Conservation (phyloP, 768 basidiomycete genomes). For the Collybia sordida region DNA sequence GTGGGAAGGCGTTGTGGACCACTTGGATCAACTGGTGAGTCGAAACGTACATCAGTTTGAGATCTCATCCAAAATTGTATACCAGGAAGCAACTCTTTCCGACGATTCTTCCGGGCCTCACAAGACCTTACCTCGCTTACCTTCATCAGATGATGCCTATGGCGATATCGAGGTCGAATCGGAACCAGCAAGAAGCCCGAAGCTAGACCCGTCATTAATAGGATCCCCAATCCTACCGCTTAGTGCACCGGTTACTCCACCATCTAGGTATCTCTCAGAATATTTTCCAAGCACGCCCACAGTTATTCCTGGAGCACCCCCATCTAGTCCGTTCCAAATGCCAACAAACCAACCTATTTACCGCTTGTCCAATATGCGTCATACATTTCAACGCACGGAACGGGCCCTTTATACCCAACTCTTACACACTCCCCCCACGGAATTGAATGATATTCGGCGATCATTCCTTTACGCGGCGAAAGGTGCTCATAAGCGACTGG, state of each 20-base stretch:
- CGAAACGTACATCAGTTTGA: neutral
- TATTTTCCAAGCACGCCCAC: neutral
- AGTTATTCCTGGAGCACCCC: conserved; percentile 8
- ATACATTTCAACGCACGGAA: conserved; percentile 58
- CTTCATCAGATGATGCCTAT: conserved; percentile 54
- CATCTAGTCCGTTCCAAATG: conserved; percentile 12
- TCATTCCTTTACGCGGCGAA: conserved; percentile 52
- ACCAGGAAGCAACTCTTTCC: conserved; percentile 44
- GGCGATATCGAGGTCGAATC: conserved; percentile 11
- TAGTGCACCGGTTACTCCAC: neutral
- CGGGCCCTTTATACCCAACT: conserved; percentile 59
- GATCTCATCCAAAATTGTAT: neutral
- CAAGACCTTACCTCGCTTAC: conserved; percentile 61
- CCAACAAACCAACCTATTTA: conserved; percentile 29
- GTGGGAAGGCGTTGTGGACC: conserved; percentile 65
- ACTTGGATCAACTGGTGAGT: conserved; percentile 60
- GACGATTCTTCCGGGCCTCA: conserved; percentile 22
- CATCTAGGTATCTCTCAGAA: neutral
- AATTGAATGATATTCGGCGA: conserved; percentile 64
- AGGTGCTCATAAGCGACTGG: conserved; percentile 53
- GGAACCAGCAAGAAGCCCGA: neutral
- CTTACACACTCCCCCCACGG: conserved; percentile 37
- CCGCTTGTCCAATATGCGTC: conserved; percentile 49
- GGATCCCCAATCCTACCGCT: neutral
- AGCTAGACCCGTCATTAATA: neutral